phyloP scores from a whole-genome alignment of 2,329 filamentous ascomycete species.

The Madurella mycetomatis region DNA sequence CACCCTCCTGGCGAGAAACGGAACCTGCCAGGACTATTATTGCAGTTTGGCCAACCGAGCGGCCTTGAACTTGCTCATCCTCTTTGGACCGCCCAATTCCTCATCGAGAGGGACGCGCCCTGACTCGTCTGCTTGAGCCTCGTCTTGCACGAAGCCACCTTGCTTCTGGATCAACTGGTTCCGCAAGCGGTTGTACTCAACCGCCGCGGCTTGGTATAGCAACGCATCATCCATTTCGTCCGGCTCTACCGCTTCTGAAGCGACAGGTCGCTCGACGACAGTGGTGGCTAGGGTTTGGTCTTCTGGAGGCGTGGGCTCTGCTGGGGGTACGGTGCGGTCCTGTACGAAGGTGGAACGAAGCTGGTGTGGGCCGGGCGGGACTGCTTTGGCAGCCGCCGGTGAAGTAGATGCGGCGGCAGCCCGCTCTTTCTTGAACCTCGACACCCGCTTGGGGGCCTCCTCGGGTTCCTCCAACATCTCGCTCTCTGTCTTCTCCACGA shows the following conservation, averaged over 20 bases:
- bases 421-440: conserved; percentile 49
- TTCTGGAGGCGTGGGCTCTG: conserved; percentile 46
- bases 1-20: conserved; percentile 28
- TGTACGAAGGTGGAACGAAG: conserved; percentile 38
- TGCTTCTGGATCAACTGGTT: conserved; percentile 79
- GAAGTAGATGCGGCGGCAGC: conserved; percentile 26
- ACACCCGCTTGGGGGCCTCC: conserved; percentile 38
- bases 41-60: conserved; percentile 54
- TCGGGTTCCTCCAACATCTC: conserved; percentile 21
- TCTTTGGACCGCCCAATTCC: conserved; percentile 57
- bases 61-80: conserved; percentile 69
- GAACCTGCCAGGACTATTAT: conserved; percentile 27
- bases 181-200: conserved; percentile 77
- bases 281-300: conserved; percentile 56
- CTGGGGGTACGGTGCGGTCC: conserved; percentile 29
- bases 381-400: conserved; percentile 16
- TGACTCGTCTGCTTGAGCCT: conserved; percentile 49
- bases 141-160: conserved; percentile 75
- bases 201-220: conserved; percentile 71
- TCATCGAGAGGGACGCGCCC: conserved; percentile 65
- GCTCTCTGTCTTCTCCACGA: conserved; percentile 44
- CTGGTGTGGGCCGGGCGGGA: conserved; percentile 42
- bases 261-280: conserved; percentile 51
- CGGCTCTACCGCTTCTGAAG: conserved; percentile 36
- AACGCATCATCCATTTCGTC: conserved; percentile 70